Conservation (phyloP, 192 early-diverging fungal species). For the Neocallimastix lanati region DNA sequence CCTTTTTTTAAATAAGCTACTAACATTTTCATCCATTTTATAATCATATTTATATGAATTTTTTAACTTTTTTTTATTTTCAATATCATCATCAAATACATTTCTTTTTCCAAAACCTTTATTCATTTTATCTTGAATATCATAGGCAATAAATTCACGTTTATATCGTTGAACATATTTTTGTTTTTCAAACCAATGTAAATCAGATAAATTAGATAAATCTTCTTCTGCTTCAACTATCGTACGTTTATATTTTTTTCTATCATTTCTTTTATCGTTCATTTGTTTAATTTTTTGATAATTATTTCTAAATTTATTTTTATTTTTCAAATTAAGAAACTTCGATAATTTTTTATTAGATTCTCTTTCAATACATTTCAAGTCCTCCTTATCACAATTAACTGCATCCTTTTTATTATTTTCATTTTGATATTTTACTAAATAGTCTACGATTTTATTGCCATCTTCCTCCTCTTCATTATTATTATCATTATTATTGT, state of each 20-base stretch:
- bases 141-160: background rate
- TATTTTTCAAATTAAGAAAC: too few species aligned
- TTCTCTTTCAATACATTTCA: too few species aligned
- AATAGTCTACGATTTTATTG: too few species aligned
- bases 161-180: background rate
- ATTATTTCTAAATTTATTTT: too few species aligned
- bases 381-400: too few species aligned
- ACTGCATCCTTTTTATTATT: too few species aligned
- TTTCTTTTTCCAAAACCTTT: background rate
- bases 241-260: background rate
- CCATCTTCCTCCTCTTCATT: too few species aligned
- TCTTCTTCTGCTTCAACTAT: background rate
- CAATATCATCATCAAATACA: background rate
- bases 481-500: background rate
- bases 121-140: background rate
- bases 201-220: background rate
- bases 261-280: background rate
- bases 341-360: too few species aligned
- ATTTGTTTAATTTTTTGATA: background rate
- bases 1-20: background rate
- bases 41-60: background rate
- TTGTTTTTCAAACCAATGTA: background rate
- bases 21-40: background rate
- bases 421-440: too few species aligned
- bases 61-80: background rate